Percentiles rank a stretch among this genome's conserved stretches.
Evolutionary conservation across 2,329 filamentous ascomycete genomes (phyloP).

Genomic region (Talaromyces rugulosus): DNA sequence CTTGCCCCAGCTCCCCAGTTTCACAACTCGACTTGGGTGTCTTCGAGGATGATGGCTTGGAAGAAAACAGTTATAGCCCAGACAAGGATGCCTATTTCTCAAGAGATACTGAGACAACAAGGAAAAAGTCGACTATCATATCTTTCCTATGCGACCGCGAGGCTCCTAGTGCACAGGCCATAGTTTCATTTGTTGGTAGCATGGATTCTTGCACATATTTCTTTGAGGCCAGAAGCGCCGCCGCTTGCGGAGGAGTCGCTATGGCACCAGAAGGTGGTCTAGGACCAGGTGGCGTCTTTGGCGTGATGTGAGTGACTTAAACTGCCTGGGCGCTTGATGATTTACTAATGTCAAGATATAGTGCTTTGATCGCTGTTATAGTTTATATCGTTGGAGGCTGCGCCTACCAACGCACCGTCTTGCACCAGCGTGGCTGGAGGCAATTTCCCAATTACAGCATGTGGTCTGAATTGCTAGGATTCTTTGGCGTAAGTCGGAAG

Average conservation of each 20-base stretch:
- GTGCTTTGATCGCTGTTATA: conserved; percentile 65
- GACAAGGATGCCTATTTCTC: neutral
- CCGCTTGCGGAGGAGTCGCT: conserved; percentile 73
- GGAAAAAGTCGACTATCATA: conserved; percentile 73
- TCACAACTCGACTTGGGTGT: conserved; percentile 13
- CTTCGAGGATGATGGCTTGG: conserved; percentile 15
- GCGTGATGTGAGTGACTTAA: conserved; percentile 66
- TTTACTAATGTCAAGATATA: conserved; percentile 22
- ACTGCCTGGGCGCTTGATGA: neutral
- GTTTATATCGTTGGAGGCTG: conserved; percentile 91
- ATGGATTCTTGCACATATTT: conserved; percentile 92
- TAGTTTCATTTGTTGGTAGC: conserved; percentile 79
- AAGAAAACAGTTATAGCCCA: conserved; percentile 13
- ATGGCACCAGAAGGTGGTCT: conserved; percentile 55
- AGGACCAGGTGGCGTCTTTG: conserved; percentile 74
- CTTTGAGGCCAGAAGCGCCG: conserved; percentile 83
- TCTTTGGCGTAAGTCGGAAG: conserved; percentile 65
- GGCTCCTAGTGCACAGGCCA: conserved; percentile 62
- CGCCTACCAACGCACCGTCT: conserved; percentile 91
- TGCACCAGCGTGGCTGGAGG: conserved; percentile 90
- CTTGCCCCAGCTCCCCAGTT: conserved; percentile 45
- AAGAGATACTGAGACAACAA: conserved; percentile 22
- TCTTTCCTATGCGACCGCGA: conserved; percentile 91
- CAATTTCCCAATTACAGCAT: conserved; percentile 92
- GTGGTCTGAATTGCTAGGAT: conserved; percentile 83